Conservation (phyloP, 2,329 filamentous ascomycete genomes). For the Calonectria henricotiae region DNA sequence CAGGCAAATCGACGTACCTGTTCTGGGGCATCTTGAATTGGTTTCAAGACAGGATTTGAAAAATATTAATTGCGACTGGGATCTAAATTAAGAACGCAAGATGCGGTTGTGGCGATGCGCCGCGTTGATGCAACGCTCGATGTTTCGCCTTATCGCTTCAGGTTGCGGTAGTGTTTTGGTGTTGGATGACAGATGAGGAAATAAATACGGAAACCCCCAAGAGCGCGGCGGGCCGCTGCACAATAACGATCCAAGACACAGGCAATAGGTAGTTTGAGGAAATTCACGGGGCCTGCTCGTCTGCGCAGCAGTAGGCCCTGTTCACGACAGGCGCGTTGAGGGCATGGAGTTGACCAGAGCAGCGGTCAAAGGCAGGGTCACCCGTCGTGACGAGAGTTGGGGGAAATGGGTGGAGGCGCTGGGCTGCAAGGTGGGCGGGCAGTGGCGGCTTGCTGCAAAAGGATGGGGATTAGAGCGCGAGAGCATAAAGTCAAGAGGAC, state of each 20-base stretch:
- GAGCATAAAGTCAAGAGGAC: constrained; percentile 33
- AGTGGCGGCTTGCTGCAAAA: constrained; percentile 36
- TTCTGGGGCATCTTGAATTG: constrained; percentile 57
- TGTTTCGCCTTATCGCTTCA: constrained; percentile 37
- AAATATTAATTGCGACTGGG: constrained; percentile 32
- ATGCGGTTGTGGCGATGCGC: constrained; percentile 30
- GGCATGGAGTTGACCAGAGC: constrained; percentile 50
- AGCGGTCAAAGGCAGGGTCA: constrained; percentile 46
- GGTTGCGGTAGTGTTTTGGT: constrained; percentile 32
- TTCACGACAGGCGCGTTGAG: constrained; percentile 42
- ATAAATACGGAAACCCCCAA: not conserved
- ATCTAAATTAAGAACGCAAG: constrained; percentile 31
- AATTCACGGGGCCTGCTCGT: constrained; percentile 39
- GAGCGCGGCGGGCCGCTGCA: constrained; percentile 20
- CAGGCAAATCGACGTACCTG: constrained; percentile 48
- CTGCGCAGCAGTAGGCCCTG: constrained; percentile 43
- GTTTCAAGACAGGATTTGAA: constrained; percentile 19
- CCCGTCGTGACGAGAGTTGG: constrained; percentile 45
- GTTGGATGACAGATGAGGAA: constrained; percentile 17
- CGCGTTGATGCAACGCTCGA: constrained; percentile 35
- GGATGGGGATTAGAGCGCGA: constrained; percentile 20
- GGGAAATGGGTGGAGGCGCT: constrained; percentile 45
- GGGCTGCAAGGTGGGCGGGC: constrained; percentile 39
- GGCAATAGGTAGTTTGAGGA: constrained; percentile 24
- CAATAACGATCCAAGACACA: not conserved